phyloP scores from a whole-genome alignment of 2,329 filamentous ascomycete genomes.

The Trichoderma sp. region DNA sequence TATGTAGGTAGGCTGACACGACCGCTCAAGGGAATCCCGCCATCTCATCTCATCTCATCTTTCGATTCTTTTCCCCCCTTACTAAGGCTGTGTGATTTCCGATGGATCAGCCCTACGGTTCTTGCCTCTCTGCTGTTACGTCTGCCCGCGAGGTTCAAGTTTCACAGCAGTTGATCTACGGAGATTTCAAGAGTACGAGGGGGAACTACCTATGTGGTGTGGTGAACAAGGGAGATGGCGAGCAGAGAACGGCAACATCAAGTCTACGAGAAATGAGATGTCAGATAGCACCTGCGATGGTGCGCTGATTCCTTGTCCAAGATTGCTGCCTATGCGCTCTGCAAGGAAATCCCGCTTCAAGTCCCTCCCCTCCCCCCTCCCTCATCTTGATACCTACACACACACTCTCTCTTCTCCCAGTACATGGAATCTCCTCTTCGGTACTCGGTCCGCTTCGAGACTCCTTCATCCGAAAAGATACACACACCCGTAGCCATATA shows the following conservation, averaged over 20 bases:
- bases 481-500: neutral
- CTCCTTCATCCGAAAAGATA: neutral
- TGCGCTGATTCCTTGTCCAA: too few relatives aligned
- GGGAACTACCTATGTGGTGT: neutral
- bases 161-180: slow-evolving; percentile 17
- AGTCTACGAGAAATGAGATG: too few relatives aligned
- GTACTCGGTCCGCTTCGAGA: neutral
- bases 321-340: too few relatives aligned
- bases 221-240: neutral
- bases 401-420: neutral
- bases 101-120: slow-evolving; percentile 22
- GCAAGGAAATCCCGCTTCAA: too few relatives aligned
- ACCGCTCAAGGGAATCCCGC: neutral
- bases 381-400: too few relatives aligned
- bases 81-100: neutral
- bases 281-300: neutral
- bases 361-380: too few relatives aligned
- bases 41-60: neutral
- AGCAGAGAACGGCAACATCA: neutral
- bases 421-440: slow-evolving; percentile 2
- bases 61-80: too few relatives aligned
- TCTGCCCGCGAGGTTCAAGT: slow-evolving; percentile 8
- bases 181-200: neutral
- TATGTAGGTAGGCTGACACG: neutral
- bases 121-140: slow-evolving; percentile 6